Base-by-base conservation (phyloP, 2,329 filamentous ascomycete species). In the Calonectria multiphialidica region DNA sequence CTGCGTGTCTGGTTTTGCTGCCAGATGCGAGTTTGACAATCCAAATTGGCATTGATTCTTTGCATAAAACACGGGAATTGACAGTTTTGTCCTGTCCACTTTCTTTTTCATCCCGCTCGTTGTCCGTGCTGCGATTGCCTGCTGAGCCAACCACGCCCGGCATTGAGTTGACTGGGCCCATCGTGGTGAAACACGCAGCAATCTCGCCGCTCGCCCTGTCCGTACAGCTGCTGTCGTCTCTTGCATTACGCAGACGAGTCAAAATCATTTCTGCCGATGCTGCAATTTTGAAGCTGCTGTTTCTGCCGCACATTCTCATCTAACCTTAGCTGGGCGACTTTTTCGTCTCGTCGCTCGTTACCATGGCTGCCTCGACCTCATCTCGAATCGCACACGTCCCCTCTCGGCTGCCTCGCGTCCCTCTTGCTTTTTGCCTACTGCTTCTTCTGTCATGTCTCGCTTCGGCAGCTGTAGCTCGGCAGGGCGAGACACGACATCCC, bases 131-230 rank as follows among this genome's bases (percentile, higher is more conserved):
- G 72, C 70, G 49, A 65, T 71, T 45, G 28, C 66, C 44, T 45
- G 37, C 66, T 47, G 59, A 68, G 65, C 68, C 69, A 72, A 68
- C 70, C 69, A 72, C 67, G 49, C 71, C 70, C 64, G 64, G 57
- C 37, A 37, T 68, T 53, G 61, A 70, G 68, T 65, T 37, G 49
- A 64, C 55, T n/a, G 67, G 74, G 73, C 62, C 73, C 75, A 75
- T 77, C 68, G 72, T 72, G 71, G 76, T 79, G 78, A 79, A 78
- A 79, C 77, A 77, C 75, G 37, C 45, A 75, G 66, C 71, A 75
- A 76, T 77, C 55, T 74, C 70, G 75, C 67, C 68, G 37, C 49
- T 68, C 69, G 45, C 75, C 71, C 57, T 62, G 70, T 47, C 69
- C 66, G 70, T 70, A 64, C 65, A 68, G 49, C 68, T n/a, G 23